Base-by-base conservation (phyloP, 306 rosid species). In the Acacia acuminata region DNA sequence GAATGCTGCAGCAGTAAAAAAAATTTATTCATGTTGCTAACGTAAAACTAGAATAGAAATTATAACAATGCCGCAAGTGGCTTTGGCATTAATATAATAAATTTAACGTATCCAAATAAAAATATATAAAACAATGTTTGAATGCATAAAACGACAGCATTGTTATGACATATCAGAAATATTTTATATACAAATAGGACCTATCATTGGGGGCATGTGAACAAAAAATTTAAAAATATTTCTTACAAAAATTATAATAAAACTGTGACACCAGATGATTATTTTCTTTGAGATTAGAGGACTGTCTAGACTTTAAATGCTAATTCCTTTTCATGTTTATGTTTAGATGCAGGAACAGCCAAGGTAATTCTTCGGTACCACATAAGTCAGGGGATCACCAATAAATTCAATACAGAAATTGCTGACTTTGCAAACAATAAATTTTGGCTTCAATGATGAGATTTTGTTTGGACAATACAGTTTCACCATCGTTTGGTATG, bases 1-100 rank as follows among this genome's bases (percentile, higher is more conserved):
- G 94, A 87, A 76, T 85, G 91, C 96, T 89, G 93, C 95, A 90
- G 89, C 87, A 84, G 91, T 69, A 86, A 73, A 83, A 87, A 88
- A 56, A 50, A 17, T 25, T 71, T 73, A 78, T 80, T 69, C 40
- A 72, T 66, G 82, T 84, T 72, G 85, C 64, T 53, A 79, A 78
- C 68, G 79, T 69, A 72, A 87, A 85, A 77, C 81, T 84, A 69
- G 32, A 83, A 45, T 55, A 70, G 78, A 75, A 76, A 86, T 73
- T 66, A 77, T 67, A 76, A 75, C 73, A 82, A 71, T 63, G 58
- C 66, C 86, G 53, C 42, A 43, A 73, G 53, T 55, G 65, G 68
- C 51, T 70, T 63, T 83, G 48, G n/a, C 85, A 67, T 73, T 64
- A 64, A n/a, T 45, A 44, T 45, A 77, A 50, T 70, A 75, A 22